Evolutionary conservation across 2,329 filamentous ascomycete genomes (phyloP), one percentile per base, ranked within the genome.

Genomic region (Apiospora aurea): DNA sequence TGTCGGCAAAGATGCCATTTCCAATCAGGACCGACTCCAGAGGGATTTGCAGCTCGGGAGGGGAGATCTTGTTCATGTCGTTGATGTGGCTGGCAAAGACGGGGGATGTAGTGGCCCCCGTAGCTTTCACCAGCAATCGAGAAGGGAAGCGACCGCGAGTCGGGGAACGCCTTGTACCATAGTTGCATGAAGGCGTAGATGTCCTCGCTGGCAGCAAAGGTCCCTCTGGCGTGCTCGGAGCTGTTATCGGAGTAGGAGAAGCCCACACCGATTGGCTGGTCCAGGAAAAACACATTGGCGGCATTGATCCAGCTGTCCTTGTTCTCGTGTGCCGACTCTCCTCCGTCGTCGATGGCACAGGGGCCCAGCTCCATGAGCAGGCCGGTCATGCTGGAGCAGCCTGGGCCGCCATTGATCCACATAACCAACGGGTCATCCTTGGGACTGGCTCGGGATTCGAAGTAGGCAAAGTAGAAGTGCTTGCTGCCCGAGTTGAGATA

Each of bases 241-340:
- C 72, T 75, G 5, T 73, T 70, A 6, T 75, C 73, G 2, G 74
- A 67, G 74, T 85, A 87, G 1, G 88, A 90, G 73, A 90, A 86
- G n/a, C 87, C 86, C 21, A 91, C 86, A 78, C 91, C 89, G 69
- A 89, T 88, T 24, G 88, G 88, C 78, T 84, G 82, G 76, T 84
- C 83, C 71, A 86, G 79, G 71, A 84, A 86, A 86, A 75, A 75
- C 72, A 90, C 79, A 74, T 88, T 88, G 29, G 85, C 86, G 64
- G 81, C 85, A 69, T 85, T 82, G 76, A 88, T 86, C 87, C 87
- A 89, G 29, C 86, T 84, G 82, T 85, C 89, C 0, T 87, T 86
- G 71, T 90, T 90, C 21, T 81, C 69, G 66, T 84, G 80, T 71
- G 85, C 82, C 26, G 84, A 80, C 53, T 83, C 80, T 11, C 85